Evolutionary conservation across 2,329 filamentous ascomycete genomes (phyloP).

Genomic region (Aspergillus tubingensis): DNA sequence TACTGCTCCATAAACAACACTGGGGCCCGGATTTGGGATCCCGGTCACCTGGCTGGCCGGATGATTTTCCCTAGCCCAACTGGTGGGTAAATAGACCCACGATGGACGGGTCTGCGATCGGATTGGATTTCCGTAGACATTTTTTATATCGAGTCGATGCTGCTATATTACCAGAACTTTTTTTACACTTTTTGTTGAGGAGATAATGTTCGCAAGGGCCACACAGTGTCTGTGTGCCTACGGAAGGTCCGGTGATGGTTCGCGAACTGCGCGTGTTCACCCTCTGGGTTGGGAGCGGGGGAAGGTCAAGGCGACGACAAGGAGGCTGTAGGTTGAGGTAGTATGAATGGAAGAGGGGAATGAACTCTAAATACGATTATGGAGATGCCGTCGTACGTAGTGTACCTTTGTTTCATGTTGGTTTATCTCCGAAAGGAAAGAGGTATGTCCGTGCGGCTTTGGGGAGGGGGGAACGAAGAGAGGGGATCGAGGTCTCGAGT

Average conservation of each 20-base stretch:
- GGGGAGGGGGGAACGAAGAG: not conserved
- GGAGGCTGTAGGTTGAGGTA: not conserved
- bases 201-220: too few relatives aligned
- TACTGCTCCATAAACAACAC: too few relatives aligned
- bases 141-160: too few relatives aligned
- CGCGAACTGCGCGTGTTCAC: too few relatives aligned
- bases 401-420: not conserved
- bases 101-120: not conserved
- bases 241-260: too few relatives aligned
- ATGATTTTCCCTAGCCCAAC: not conserved
- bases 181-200: too few relatives aligned
- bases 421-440: not conserved
- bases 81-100: not conserved
- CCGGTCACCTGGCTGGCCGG: not conserved
- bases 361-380: not conserved
- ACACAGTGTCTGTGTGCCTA: too few relatives aligned
- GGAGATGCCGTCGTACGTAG: not conserved
- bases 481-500: too few relatives aligned
- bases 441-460: not conserved
- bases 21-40: too few relatives aligned
- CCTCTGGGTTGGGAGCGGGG: not conserved
- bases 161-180: too few relatives aligned
- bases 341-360: not conserved
- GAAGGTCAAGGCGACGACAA: not conserved
- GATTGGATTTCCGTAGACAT: too few relatives aligned